These are phyloP conservation scores for Phytophthora hibernalis DNA, from an alignment of 352 stramenopile species.

Conservation along the genomic window DNA sequence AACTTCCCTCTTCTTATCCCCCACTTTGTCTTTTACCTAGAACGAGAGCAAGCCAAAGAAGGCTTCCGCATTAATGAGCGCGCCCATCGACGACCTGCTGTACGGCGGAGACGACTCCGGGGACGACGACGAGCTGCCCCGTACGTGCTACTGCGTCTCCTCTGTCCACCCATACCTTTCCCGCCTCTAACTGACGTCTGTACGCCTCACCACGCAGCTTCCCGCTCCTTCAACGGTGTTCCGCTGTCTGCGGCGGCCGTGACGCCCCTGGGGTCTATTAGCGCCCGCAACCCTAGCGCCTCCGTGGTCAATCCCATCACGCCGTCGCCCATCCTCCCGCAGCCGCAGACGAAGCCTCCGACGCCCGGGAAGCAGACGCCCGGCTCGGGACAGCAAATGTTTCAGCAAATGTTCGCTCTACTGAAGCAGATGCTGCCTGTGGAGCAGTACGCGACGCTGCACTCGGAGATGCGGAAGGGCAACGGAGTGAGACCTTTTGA, in stretches of 20 bases:
- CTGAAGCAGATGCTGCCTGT: conserved; percentile 85
- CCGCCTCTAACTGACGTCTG: conserved; percentile 23
- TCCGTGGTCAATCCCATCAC: conserved; percentile 19
- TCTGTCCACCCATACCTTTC: conserved; percentile 1
- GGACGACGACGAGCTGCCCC: conserved; percentile 75
- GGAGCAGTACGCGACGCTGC: conserved; percentile 82
- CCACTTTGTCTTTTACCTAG: conserved; percentile 29
- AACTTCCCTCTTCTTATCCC: not conserved
- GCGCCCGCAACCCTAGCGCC: conserved; percentile 5
- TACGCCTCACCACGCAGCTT: conserved; percentile 18
- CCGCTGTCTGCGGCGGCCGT: conserved; percentile 33
- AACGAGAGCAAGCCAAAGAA: conserved; percentile 21
- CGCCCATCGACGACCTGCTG: conserved; percentile 85
- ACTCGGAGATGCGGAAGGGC: conserved; percentile 86
- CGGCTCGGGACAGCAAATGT: conserved; percentile 83
- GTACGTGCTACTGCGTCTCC: conserved; percentile 45
- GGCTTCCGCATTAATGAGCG: conserved; percentile 59
- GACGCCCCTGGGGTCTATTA: conserved; percentile 35
- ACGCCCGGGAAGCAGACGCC: conserved; percentile 49
- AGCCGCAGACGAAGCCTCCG: conserved; percentile 10
- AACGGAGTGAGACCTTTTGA: conserved; percentile 48
- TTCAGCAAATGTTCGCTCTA: conserved; percentile 88
- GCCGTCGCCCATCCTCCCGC: conserved; percentile 25
- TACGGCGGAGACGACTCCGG: conserved; percentile 85
- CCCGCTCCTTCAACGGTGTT: conserved; percentile 44